phyloP scores from a whole-genome alignment of 2,329 filamentous ascomycete genomes.

The Talaromyces verruculosus region DNA sequence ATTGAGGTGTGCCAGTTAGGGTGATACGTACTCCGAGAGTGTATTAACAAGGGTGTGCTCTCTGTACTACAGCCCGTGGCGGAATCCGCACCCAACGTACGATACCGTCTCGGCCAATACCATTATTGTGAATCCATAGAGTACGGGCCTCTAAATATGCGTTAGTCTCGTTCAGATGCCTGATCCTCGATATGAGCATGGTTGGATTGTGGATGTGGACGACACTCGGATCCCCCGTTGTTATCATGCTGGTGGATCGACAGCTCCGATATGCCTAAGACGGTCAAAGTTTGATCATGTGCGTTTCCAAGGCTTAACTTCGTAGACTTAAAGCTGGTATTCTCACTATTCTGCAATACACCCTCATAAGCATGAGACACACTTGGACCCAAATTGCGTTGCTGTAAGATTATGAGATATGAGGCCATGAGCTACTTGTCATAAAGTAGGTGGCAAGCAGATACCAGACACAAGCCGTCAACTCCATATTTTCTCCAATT shows the following conservation, averaged over 20 bases:
- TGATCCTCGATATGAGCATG: not conserved
- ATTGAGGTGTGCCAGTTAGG: not conserved
- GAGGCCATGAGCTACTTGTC: not conserved
- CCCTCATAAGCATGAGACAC: not conserved
- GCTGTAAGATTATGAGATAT: not conserved
- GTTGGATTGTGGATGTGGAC: not conserved
- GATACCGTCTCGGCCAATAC: not conserved
- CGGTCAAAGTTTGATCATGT: not conserved
- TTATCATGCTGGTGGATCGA: not conserved
- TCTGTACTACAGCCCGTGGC: not conserved
- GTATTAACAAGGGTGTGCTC: not conserved
- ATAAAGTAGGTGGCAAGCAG: not conserved
- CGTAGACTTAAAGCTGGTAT: not conserved
- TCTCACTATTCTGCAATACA: not conserved
- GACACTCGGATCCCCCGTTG: slow-evolving; percentile 6
- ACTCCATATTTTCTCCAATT: not conserved
- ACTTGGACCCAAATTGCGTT: no score
- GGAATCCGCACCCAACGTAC: not conserved
- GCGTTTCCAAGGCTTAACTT: not conserved
- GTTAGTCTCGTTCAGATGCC: not conserved
- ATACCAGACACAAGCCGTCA: not conserved
- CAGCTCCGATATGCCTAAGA: not conserved
- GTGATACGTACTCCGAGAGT: not conserved
- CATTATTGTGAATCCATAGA: not conserved
- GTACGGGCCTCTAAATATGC: not conserved